Base-by-base conservation (phyloP, 805 yeast genomes). In the Yamadazyma phyllophila region DNA sequence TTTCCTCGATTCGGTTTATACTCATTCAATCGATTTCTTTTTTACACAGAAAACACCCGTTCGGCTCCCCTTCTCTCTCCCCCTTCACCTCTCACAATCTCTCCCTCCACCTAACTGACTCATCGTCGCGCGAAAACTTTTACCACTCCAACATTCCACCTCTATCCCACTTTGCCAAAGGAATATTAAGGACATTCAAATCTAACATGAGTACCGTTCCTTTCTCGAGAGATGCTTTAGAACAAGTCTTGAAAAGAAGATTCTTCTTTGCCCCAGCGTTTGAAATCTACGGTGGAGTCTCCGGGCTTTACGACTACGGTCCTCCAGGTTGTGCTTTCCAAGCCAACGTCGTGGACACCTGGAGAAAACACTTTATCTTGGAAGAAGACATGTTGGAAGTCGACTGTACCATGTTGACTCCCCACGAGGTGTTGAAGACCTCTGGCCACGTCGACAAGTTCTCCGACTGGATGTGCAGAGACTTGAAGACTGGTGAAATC, bases 241-340 rank as follows among this genome's bases (percentile, higher is more conserved):
- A 94, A 69, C 83, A 86, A 66, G 88, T 91, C 47, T 75, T 94
- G 59, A 94, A 92, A 69, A 85, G 97, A 68, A 82, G 99, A 65
- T 94, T 94, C 76, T 94, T 94, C 72, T 95, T 81, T 66, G 97
- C 98, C 13, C 99, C 99, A 54, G 84, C 98, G 30, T 94, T 94
- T 61, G 99, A 94, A 65, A 81, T 92, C 53, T 94, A 94, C 67
- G 99, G 99, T 57, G 99, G 99, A 67, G 98, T 94, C 38, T 88
- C 97, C 40, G 99, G 99, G 55, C 77, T 94, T 48, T 94, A 88
- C 67, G 99, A 94, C 67, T 94, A 91, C 65, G 99, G 99, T 73
- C 99, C 99, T 52, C 97, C 99, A 66, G 99, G 99, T 52, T 92
- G 98, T 75, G 95, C 98, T 10, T 81, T 94, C 71, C 98, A 92